phyloP scores from a whole-genome alignment of 225 moss, liverwort and hornwort genomes.

The Pseudoscleropodium purum region DNA sequence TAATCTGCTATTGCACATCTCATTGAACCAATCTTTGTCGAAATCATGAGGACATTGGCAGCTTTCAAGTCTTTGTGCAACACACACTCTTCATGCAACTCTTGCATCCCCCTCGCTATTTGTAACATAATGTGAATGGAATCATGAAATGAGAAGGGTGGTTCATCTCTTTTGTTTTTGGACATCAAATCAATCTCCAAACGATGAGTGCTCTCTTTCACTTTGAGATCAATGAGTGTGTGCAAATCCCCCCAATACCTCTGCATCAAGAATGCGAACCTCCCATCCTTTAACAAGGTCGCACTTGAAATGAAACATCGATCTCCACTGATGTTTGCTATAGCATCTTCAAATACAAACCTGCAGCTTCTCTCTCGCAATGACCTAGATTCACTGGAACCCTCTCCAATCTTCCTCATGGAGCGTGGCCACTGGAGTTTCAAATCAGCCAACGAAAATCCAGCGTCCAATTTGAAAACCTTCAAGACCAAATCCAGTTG shows the following conservation, averaged over 20 bases:
- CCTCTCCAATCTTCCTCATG: background rate
- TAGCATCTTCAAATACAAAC: background rate
- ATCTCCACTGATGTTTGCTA: too few relatives aligned
- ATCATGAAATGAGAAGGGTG: background rate
- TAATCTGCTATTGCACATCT: background rate
- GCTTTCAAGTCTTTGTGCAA: background rate
- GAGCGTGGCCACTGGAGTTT: background rate
- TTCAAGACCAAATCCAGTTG: too few relatives aligned
- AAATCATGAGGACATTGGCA: background rate
- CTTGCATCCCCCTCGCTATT: background rate
- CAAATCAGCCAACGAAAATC: background rate
- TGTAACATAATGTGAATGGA: background rate
- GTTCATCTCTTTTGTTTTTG: background rate
- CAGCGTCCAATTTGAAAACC: background rate
- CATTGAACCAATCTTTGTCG: too few relatives aligned
- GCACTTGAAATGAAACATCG: accelerated
- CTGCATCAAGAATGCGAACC: background rate
- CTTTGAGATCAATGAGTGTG: background rate
- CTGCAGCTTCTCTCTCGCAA: accelerated
- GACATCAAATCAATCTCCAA: background rate
- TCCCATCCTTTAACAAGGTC: background rate
- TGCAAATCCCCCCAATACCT: background rate
- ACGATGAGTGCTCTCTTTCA: background rate
- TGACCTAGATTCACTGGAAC: background rate
- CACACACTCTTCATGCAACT: background rate